Percentiles rank a stretch among this genome's conserved stretches.
Evolutionary conservation across 257 asterid species (phyloP).

Genomic region (Euphrasia confusa): DNA sequence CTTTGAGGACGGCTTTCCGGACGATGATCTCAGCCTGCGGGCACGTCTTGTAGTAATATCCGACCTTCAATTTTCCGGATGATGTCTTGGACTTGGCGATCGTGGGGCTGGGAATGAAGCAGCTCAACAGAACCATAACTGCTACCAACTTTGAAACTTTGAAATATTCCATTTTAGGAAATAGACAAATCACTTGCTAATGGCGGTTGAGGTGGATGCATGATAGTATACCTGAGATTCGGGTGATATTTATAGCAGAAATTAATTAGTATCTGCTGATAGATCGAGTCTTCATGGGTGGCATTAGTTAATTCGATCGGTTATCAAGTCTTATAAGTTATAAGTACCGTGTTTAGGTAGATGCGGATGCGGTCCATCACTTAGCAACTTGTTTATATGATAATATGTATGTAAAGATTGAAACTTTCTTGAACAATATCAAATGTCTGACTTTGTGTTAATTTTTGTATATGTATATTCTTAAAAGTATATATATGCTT

Average conservation of each 20-base stretch:
- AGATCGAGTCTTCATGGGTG: not conserved
- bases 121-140: not conserved
- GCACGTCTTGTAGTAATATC: not conserved
- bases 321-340: not conserved
- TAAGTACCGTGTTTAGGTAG: conserved; percentile 12
- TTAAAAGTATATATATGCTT: too few species aligned
- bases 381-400: not conserved
- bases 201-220: not conserved
- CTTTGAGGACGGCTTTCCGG: not conserved
- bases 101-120: not conserved
- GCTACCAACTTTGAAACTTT: not conserved
- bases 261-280: not conserved
- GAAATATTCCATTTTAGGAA: not conserved
- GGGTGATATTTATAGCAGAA: conserved; percentile 20
- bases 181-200: too few species aligned
- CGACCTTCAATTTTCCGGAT: not conserved
- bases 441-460: conserved; percentile 13
- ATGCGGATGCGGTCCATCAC: not conserved
- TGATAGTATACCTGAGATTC: not conserved
- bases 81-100: not conserved
- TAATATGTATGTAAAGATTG: conserved; percentile 11
- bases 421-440: conserved; percentile 10
- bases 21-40: not conserved
- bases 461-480: not conserved
- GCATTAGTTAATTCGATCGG: conserved; percentile 19